Conservation (phyloP, 2,329 filamentous ascomycete species). For the Zelopaecilomyces penicillatus region DNA sequence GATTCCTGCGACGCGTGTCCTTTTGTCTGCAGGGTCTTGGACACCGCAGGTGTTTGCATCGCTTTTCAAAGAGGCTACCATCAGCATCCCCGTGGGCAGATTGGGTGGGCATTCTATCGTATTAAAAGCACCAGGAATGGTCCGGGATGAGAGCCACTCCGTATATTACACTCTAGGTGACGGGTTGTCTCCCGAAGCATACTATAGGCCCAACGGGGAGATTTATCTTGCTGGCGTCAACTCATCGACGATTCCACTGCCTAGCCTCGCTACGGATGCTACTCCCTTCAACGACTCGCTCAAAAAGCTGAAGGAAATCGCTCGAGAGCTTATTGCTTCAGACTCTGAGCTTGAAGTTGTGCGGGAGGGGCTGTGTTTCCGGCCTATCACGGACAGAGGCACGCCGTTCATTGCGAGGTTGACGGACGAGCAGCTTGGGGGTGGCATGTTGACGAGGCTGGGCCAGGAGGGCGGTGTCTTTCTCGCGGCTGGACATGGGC, state of each 20-base stretch:
- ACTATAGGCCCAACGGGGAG: conserved; percentile 56
- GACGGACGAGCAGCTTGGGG: conserved; percentile 46
- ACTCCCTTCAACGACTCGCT: conserved; percentile 26
- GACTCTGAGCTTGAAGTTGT: conserved; percentile 51
- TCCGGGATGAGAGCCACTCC: conserved; percentile 53
- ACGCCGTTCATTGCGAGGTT: conserved; percentile 55
- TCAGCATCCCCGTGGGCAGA: conserved; percentile 41
- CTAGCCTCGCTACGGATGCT: conserved; percentile 27
- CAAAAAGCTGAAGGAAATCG: conserved; percentile 39
- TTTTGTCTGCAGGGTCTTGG: conserved; percentile 66
- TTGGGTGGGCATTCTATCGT: conserved; percentile 68
- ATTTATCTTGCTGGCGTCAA: conserved; percentile 71
- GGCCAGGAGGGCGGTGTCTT: conserved; percentile 55
- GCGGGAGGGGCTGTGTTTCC: conserved; percentile 61
- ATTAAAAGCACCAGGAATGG: conserved; percentile 43
- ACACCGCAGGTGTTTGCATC: conserved; percentile 54
- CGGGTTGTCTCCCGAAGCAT: conserved; percentile 62
- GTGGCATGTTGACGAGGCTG: conserved; percentile 31
- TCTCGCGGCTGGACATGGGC: conserved; percentile 63
- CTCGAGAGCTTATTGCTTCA: conserved; percentile 38
- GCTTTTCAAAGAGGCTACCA: conserved; percentile 51
- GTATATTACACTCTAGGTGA: conserved; percentile 60
- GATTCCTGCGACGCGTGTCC: conserved; percentile 54
- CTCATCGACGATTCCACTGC: conserved; percentile 49
- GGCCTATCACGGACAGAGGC: conserved; percentile 58